phyloP scores from a whole-genome alignment of 805 yeast genomes.

The Kluyveromyces nonfermentans region DNA sequence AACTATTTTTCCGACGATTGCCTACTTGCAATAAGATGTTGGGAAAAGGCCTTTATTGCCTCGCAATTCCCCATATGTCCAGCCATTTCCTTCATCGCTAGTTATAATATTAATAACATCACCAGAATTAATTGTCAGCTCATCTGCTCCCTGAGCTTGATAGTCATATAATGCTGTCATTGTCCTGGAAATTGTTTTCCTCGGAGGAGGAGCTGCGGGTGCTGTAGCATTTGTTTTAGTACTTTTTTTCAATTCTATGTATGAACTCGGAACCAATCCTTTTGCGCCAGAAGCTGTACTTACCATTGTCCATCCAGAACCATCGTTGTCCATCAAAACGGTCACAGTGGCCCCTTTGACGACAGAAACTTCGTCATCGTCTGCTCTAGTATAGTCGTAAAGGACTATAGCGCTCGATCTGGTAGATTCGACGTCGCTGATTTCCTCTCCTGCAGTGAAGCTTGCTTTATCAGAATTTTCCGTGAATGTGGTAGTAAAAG shows the following conservation, averaged over 20 bases:
- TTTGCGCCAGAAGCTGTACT: constrained; percentile 37
- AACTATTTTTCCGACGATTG: not conserved
- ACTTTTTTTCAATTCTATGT: constrained; percentile 41
- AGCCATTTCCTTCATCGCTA: constrained; percentile 75
- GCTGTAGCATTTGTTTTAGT: constrained; percentile 9
- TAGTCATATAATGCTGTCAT: constrained; percentile 69
- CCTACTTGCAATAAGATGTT: constrained; percentile 51
- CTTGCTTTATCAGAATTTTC: constrained; percentile 8
- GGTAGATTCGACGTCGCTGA: constrained; percentile 17
- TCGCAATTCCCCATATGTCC: constrained; percentile 85
- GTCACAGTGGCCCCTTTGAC: constrained; percentile 50
- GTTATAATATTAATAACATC: constrained; percentile 61
- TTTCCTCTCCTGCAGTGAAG: not conserved
- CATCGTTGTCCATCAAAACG: constrained; percentile 65
- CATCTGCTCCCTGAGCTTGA: constrained; percentile 70
- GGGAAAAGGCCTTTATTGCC: constrained; percentile 70
- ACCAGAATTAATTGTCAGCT: constrained; percentile 60
- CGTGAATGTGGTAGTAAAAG: constrained; percentile 4
- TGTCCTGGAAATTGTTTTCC: constrained; percentile 35
- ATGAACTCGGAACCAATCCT: constrained; percentile 84
- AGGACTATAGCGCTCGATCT: constrained; percentile 33
- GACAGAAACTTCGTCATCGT: constrained; percentile 65
- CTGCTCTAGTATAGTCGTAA: constrained; percentile 57
- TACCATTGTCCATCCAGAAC: constrained; percentile 86
- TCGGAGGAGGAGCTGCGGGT: constrained; percentile 44